These are phyloP conservation scores for Talaromyces adpressus DNA, from an alignment of 495 filamentous ascomycete species.

Conservation along the genomic window DNA sequence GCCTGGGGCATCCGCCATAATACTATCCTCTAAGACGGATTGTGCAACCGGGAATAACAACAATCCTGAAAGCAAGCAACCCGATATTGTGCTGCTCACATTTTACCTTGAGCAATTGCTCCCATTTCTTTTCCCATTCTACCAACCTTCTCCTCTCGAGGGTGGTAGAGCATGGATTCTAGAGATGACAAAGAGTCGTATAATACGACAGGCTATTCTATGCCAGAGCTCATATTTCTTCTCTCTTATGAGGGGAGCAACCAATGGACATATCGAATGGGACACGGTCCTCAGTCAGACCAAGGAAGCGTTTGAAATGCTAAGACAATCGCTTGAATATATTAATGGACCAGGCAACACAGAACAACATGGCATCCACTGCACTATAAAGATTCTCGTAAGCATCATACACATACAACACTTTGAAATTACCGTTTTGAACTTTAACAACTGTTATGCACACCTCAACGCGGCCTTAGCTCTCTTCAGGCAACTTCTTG, in stretches of 20 bases:
- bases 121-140: conserved; percentile 50
- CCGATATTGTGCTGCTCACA: conserved; percentile 18
- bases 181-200: conserved; percentile 41
- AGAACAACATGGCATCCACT: conserved; percentile 17
- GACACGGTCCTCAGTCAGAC: conserved; percentile 30
- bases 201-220: conserved; percentile 37
- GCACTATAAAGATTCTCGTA: conserved; percentile 25
- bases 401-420: conserved; percentile 48
- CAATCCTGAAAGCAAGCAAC: background rate
- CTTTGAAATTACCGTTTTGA: conserved; percentile 38
- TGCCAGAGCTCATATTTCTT: conserved; percentile 45
- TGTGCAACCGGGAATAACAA: too few species aligned
- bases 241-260: conserved; percentile 15
- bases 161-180: conserved; percentile 46
- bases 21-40: too few species aligned
- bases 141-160: conserved; percentile 37
- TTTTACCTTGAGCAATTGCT: conserved; percentile 47
- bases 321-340: conserved; percentile 33
- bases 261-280: conserved; percentile 20
- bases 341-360: conserved; percentile 22
- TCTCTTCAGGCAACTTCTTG: conserved; percentile 35
- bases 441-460: conserved; percentile 36
- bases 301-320: conserved; percentile 30
- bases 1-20: too few species aligned
- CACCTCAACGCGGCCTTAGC: conserved; percentile 42